Evolutionary conservation across 2,329 filamentous ascomycete species (phyloP), one percentile per base, ranked within the genome.

Genomic region (Talaromyces pinophilus): DNA sequence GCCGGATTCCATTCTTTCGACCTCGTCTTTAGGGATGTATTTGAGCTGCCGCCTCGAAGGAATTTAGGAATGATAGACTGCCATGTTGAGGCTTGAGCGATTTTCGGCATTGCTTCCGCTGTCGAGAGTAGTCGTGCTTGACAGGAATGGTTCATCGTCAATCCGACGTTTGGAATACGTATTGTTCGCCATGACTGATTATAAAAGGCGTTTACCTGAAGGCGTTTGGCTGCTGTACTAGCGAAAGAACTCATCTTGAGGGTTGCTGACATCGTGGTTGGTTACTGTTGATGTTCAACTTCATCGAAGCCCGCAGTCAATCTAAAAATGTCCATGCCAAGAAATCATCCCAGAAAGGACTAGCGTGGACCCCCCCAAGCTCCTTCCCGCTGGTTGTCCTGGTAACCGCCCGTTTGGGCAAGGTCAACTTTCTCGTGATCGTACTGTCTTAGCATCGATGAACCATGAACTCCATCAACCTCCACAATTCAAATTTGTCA

Each of bases 1-100:
- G 90, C 90, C 2, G 92, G 91, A 71, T 94, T 94, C 88, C 90
- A 92, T 71, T 88, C 86, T 74, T 86, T 89, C 17, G 84, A 80
- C 70, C 84, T 86, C 28, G 77, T 72, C 71, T 87, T 86, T 73
- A 86, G 89, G n/a, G 84, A 80, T 70, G 70, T 28, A 3, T 69
- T 80, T 78, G 73, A 63, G 72, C 78, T 72, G 54, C 72, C 75
- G 62, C 71, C 82, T 70, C 75, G 80, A 75, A 78, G 67, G 48
- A 79, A 78, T 60, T 90, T 91, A 1, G 91, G 90, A 59, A 93
- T 79, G 68, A 93, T 79, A 10, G 85, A 86, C 71, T 83, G 86
- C 91, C 91, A 93, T 77, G 92, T 88, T 10, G 86, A 86, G 5
- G 82, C 69, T 70, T 88, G 83, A 28, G 81, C 78, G 63, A 89